Evolutionary conservation across 176 grass and related monocot genomes (phyloP).

Genomic region (Sorghum bicolor): Sorghum_bicolor_NCBIv3 NC_012878.2:8554501-8555000

Average conservation of each 20-base stretch:
- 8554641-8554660: background rate
- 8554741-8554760: background rate
- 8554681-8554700: background rate
- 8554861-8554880: background rate
- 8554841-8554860: background rate
- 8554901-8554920: background rate
- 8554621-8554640: background rate
- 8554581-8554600: background rate
- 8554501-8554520: background rate
- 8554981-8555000: slow-evolving; percentile 12
- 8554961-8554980: background rate
- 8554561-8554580: background rate
- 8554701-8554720: background rate
- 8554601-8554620: background rate
- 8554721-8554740: background rate
- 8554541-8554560: background rate
- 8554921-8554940: background rate
- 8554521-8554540: background rate
- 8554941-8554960: background rate
- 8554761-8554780: background rate
- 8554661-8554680: background rate
- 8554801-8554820: background rate
- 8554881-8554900: background rate
- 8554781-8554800: background rate
- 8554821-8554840: background rate